Evolutionary conservation across 2,329 filamentous ascomycete species (phyloP).

Genomic region (Meredithiella fracta): DNA sequence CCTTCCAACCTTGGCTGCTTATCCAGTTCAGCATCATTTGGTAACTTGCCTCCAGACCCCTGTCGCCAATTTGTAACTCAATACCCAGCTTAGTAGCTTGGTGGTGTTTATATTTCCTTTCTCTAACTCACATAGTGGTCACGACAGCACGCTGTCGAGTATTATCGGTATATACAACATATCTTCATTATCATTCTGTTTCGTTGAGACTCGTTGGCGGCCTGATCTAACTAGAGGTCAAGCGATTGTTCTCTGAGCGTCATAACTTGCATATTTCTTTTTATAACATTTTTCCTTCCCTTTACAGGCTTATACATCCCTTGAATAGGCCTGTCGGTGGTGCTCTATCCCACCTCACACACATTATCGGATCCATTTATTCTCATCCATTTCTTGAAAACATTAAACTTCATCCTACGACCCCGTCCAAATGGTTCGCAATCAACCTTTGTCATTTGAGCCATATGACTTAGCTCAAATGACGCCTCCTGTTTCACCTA

Average conservation of each 20-base stretch:
- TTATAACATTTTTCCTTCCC: background rate
- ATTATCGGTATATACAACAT: too few species aligned
- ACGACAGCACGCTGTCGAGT: background rate
- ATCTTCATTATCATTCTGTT: too few species aligned
- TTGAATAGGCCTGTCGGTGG: background rate
- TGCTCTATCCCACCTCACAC: background rate
- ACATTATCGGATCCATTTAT: background rate
- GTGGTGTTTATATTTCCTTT: background rate
- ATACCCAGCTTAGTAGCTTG: too few species aligned
- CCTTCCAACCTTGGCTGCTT: background rate
- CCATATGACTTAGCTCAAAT: constrained; percentile 11
- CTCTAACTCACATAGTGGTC: background rate
- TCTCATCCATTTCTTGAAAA: background rate
- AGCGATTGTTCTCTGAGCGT: background rate
- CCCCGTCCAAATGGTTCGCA: background rate
- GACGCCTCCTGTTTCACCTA: constrained; percentile 13
- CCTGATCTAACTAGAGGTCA: too few species aligned
- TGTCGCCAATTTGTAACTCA: too few species aligned
- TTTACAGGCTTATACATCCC: background rate
- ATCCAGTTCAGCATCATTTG: background rate
- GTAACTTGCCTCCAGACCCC: too few species aligned
- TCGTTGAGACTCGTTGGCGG: too few species aligned
- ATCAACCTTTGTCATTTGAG: background rate
- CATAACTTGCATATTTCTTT: background rate
- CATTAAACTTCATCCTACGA: background rate